phyloP scores from a whole-genome alignment of 257 asterid species.

The Anisodus tanguticus region DNA sequence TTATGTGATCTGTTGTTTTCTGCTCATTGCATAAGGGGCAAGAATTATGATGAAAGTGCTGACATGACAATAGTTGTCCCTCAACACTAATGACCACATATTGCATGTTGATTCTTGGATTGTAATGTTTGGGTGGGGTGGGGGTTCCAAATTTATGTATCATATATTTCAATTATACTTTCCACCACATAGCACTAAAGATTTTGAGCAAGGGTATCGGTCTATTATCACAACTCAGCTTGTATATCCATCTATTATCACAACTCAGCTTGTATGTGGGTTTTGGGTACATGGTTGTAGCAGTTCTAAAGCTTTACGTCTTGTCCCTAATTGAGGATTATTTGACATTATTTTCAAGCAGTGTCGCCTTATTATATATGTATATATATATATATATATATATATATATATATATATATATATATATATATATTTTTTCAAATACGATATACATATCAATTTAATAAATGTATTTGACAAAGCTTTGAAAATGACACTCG shows the following conservation, averaged over 20 bases:
- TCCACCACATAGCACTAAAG: background rate
- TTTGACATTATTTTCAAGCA: too few species aligned
- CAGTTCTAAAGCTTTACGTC: too few species aligned
- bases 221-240: background rate
- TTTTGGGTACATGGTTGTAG: too few species aligned
- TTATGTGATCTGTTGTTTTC: background rate
- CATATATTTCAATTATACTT: background rate
- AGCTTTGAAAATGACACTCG: background rate
- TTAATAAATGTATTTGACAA: background rate
- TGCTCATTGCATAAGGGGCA: background rate
- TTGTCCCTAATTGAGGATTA: too few species aligned
- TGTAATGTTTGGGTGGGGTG: background rate
- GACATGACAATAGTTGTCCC: background rate
- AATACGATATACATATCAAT: too few species aligned
- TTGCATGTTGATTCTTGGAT: constrained; percentile 12
- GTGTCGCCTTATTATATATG: too few species aligned
- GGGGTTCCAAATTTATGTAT: background rate
- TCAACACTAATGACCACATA: background rate
- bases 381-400: too few species aligned
- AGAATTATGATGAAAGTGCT: constrained; percentile 6
- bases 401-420: too few species aligned
- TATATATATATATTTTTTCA: too few species aligned
- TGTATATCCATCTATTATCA: background rate
- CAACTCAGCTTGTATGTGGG: background rate
- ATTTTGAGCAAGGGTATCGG: background rate